Evolutionary conservation across 106 monocot genomes (phyloP), one percentile per base, ranked within the genome.

Genomic region (Acanthochlamys bracteata): DNA sequence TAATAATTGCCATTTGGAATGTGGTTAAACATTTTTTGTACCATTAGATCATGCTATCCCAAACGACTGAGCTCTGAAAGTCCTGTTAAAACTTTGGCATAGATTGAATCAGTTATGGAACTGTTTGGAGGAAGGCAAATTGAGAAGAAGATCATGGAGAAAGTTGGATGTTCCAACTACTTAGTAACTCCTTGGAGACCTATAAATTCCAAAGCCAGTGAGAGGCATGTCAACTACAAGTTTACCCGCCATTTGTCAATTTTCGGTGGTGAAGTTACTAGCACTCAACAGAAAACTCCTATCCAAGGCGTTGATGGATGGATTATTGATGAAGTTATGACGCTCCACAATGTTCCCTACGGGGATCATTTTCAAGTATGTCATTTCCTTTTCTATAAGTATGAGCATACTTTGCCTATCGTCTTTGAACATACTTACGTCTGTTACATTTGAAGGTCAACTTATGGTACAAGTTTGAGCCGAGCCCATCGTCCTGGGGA

Each of bases 151-250:
- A 74, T 80, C 20, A 84, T 84, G 84, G 59, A 33, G 43, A 65
- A 68, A 69, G 84, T 72, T 20, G 80, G 84, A 7, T 84, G 80
- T 71, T 23, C 80, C 20, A 70, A 80, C 49, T 84, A 84, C 27
- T 60, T 76, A 10, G 65, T 42, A 6, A 74, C 67, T 11, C 67
- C 41, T 40, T 84, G 84, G 84, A 62, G 71, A 45, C 11, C 43
- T 23, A 42, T 58, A 3, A 52, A 41, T 54, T 41, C 67, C 7
- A 45, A 67, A 39, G 27, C 59, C 49, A 60, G 56, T 26, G 63
- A 66, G 40, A 66, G 84, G 53, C 61, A 71, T 4, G 52, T 77
- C 39, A 11, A 55, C 12, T 84, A 84, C 64, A 84, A 80, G 39
- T 80, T 76, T 52, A 80, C 71, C 55, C 65, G 70, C 1, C 73